Conservation (phyloP, 805 yeast species). For the Pichia californica region DNA sequence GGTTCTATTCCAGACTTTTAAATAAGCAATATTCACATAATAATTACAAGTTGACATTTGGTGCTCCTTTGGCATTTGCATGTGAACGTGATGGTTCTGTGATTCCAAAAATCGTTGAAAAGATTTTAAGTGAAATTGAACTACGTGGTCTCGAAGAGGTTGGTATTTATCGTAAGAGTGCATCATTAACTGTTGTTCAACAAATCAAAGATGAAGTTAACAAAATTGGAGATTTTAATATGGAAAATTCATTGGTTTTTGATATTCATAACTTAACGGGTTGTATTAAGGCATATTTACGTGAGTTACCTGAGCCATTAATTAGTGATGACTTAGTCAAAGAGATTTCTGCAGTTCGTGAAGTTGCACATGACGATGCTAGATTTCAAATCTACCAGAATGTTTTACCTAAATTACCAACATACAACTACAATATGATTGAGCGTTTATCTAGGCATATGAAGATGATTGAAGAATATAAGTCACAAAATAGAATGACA, state of each 20-base stretch:
- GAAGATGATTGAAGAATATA: conserved; percentile 57
- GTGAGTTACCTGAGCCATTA: conserved; percentile 84
- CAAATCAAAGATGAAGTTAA: conserved; percentile 41
- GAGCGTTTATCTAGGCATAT: conserved; percentile 65
- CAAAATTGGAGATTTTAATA: conserved; percentile 39
- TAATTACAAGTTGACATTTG: conserved; percentile 51
- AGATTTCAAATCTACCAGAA: conserved; percentile 23
- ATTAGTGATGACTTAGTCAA: conserved; percentile 63
- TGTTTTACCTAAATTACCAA: conserved; percentile 43
- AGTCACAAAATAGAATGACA: conserved; percentile 75
- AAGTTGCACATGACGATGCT: conserved; percentile 17
- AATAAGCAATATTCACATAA: conserved; percentile 18
- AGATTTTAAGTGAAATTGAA: conserved; percentile 71
- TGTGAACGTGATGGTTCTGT: conserved; percentile 62
- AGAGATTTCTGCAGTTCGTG: conserved; percentile 39
- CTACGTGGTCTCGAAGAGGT: conserved; percentile 83
- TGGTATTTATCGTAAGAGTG: conserved; percentile 75
- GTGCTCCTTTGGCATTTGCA: conserved; percentile 72
- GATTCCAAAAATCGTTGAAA: conserved; percentile 61
- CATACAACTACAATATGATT: conserved; percentile 59
- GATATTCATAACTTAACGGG: conserved; percentile 87
- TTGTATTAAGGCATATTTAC: conserved; percentile 71
- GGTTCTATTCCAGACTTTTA: conserved; percentile 41
- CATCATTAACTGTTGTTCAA: conserved; percentile 42
- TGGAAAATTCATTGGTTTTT: conserved; percentile 38